Conservation (phyloP, 805 yeast species). For the Wickerhamiella bombiphila region DNA sequence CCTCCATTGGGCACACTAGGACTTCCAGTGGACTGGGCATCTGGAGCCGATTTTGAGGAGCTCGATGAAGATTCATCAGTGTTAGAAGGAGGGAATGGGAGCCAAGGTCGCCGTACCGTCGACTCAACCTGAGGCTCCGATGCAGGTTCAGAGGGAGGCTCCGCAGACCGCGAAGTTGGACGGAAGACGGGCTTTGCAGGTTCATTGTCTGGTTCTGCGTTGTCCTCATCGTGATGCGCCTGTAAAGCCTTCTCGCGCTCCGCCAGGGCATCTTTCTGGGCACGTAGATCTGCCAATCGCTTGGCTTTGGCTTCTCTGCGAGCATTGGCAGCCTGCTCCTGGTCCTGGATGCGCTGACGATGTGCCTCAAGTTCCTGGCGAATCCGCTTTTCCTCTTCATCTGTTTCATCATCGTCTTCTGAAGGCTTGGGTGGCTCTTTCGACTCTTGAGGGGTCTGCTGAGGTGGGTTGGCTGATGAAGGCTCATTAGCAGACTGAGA, state of each 20-base stretch:
- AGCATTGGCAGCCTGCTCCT: constrained; percentile 20
- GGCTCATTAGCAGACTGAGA: not conserved
- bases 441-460: not conserved
- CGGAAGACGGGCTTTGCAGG: constrained; percentile 8
- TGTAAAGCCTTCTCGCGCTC: constrained; percentile 19
- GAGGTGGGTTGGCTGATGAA: not conserved
- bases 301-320: constrained; percentile 20
- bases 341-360: constrained; percentile 25
- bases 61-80: not conserved
- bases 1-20: constrained; percentile 3
- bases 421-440: constrained; percentile 4
- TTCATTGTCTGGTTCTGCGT: constrained; percentile 16
- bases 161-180: constrained; percentile 3
- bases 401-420: constrained; percentile 24
- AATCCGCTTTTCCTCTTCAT: constrained; percentile 28
- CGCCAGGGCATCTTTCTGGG: constrained; percentile 16
- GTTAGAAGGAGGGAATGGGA: not conserved
- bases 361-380: constrained; percentile 26
- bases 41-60: constrained; percentile 1
- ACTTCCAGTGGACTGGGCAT: not conserved
- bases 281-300: constrained; percentile 19
- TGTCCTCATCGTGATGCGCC: constrained; percentile 17
- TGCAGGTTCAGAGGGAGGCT: constrained; percentile 1
- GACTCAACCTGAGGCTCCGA: constrained; percentile 2
- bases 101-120: constrained; percentile 15